Conservation (phyloP, 495 filamentous ascomycete species). For the Terfezia boudieri region DNA sequence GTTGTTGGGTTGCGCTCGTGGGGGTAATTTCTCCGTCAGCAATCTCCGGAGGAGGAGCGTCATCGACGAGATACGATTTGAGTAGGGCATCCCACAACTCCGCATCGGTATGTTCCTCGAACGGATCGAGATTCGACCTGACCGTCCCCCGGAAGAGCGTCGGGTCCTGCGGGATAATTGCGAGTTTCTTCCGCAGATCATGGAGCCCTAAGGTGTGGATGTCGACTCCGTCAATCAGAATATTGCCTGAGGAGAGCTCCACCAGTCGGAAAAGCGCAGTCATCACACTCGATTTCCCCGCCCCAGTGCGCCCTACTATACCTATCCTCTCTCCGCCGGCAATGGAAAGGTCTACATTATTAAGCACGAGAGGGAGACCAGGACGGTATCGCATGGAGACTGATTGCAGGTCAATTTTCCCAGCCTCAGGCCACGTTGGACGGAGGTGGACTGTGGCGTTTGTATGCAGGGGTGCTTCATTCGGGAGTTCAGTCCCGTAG, state of each 20-base stretch:
- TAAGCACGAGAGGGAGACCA: slow-evolving; percentile 63
- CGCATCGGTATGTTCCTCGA: slow-evolving; percentile 66
- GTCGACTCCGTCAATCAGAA: slow-evolving; percentile 77
- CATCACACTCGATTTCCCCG: slow-evolving; percentile 91
- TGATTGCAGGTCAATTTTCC: slow-evolving; percentile 63
- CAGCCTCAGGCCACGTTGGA: slow-evolving; percentile 57
- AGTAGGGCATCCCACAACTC: slow-evolving; percentile 73
- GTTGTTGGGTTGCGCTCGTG: slow-evolving; percentile 9
- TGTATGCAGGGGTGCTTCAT: slow-evolving; percentile 63
- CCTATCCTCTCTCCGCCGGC: slow-evolving; percentile 74
- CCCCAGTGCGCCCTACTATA: slow-evolving; percentile 81
- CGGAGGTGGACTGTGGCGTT: slow-evolving; percentile 32
- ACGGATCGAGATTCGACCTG: slow-evolving; percentile 77
- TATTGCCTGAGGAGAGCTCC: slow-evolving; percentile 60
- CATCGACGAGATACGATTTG: slow-evolving; percentile 52
- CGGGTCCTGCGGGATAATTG: slow-evolving; percentile 93
- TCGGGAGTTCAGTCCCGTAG: slow-evolving; percentile 69
- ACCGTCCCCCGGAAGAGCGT: slow-evolving; percentile 87
- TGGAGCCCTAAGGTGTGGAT: slow-evolving; percentile 67
- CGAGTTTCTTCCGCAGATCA: slow-evolving; percentile 66
- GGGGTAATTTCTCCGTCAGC: not conserved
- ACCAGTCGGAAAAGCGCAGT: slow-evolving; percentile 74
- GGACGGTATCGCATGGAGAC: slow-evolving; percentile 81
- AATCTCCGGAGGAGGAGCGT: slow-evolving; percentile 18
- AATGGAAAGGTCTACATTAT: slow-evolving; percentile 55